Conservation (phyloP, 345 rosid genomes). For the Hibiscus syriacus region DNA sequence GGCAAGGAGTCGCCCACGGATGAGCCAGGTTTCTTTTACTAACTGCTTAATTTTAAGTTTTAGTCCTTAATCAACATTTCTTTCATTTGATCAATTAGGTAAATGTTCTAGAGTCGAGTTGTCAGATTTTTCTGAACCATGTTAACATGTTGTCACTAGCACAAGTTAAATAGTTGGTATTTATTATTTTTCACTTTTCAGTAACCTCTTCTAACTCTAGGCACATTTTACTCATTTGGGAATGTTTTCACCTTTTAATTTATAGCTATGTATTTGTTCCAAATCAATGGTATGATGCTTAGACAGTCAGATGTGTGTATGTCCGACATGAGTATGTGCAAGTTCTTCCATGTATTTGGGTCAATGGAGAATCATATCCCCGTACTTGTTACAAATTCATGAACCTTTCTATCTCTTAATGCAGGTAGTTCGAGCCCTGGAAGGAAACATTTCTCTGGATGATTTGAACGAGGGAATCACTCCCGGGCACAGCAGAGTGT, state of each 20-base stretch:
- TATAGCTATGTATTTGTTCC: not conserved
- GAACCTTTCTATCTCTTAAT: not conserved
- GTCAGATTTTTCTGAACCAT: not conserved
- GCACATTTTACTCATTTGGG: not conserved
- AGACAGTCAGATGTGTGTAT: too few species aligned
- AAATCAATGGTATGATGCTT: not conserved
- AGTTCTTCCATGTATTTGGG: not conserved
- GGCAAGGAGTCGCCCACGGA: conserved; percentile 60
- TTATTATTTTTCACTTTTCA: not conserved
- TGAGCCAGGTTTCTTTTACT: conserved; percentile 63
- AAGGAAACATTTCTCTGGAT: conserved; percentile 56
- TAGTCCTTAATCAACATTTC: not conserved
- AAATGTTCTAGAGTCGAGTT: not conserved
- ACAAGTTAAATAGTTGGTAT: not conserved
- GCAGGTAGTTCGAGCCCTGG: conserved; percentile 81
- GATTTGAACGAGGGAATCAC: conserved; percentile 52
- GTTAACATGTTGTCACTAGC: not conserved
- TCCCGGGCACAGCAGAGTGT: conserved; percentile 42
- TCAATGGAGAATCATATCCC: not conserved
- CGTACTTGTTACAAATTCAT: not conserved
- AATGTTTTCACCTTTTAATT: conserved; percentile 3
- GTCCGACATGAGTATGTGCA: too few species aligned
- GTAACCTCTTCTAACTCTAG: not conserved
- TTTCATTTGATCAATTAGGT: not conserved
- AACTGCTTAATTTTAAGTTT: not conserved